Evolutionary conservation across 306 rosid genomes (phyloP).

Genomic region (Cicer yamashitae): DNA sequence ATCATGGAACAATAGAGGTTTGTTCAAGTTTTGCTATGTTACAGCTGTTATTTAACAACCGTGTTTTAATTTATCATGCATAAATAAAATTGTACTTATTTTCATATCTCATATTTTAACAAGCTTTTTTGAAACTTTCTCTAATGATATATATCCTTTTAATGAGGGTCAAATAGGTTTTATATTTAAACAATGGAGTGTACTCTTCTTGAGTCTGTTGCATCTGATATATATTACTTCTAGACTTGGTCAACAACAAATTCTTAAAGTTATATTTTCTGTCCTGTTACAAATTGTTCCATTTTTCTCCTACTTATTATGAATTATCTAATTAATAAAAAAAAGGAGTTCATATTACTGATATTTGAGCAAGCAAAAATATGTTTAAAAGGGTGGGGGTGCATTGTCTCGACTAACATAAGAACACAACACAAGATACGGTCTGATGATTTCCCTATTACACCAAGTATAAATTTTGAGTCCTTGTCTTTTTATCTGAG

Average conservation of each 20-base stretch:
- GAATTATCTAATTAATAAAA: background rate
- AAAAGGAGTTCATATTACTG: background rate
- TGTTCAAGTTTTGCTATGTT: background rate
- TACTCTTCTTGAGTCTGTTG: background rate
- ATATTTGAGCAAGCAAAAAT: background rate
- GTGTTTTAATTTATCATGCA: constrained; percentile 29
- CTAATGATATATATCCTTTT: background rate
- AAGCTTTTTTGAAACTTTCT: background rate
- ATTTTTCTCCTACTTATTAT: background rate
- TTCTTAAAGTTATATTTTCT: too few species aligned
- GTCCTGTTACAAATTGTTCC: background rate
- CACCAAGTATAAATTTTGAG: background rate
- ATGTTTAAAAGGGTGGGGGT: background rate
- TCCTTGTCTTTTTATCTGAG: background rate
- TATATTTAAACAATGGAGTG: constrained; percentile 12
- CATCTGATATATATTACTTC: background rate
- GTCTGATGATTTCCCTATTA: background rate
- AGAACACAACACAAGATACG: background rate
- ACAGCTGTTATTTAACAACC: background rate
- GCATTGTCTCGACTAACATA: background rate
- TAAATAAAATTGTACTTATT: background rate
- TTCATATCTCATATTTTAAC: background rate
- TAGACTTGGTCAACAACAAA: background rate
- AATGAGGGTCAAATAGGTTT: background rate
- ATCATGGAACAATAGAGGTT: background rate